Evolutionary conservation across 1,284 basidiomycete species (phyloP), one percentile per base, ranked within the genome.

Genomic region (Trichosporon inkin): DNA sequence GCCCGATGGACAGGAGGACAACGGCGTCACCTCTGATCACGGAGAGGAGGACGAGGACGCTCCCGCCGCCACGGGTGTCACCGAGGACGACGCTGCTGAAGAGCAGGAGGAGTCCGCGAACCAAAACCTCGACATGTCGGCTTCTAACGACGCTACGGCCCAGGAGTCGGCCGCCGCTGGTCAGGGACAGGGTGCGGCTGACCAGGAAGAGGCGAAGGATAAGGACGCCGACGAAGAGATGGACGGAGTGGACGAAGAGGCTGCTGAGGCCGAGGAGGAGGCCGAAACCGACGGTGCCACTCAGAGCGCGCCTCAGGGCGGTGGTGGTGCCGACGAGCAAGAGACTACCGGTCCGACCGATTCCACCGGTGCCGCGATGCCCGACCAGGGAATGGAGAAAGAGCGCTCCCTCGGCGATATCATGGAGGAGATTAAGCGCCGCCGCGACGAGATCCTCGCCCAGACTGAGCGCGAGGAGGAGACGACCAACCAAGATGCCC

Each of bases 381-480:
- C 75, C 14, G 66, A 72, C 47, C 57, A 65, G 37, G 38, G 55
- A 4, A 69, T 70, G 19, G 86, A 89, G 8, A 86, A 89, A 4
- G 79, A 88, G 28, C 89, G 92, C 58, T 88, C 85, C 63, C 84
- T 95, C 2, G 93, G 92, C 37, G 94, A 98, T 72, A 85, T 90
- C 1, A 77, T 92, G 58, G 85, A 89, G 66, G 89, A 94, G 70
- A 90, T 97, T 66, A 85, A 84, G 56, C 86, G 89, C 62, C 86
- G 88, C 14, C 86, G 93, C 65, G 86, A 95, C 63, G 88, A 93
- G 63, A 97, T 98, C 63, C 80, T 90, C 58, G 83, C 86, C 41
- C 71, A 80, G 49, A 70, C 77, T n/a, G 77, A 75, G 59, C 71
- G 69, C 81, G 67, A 76, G 82, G 75, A 69, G 60, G 68, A 70